Evolutionary conservation across 108 stramenopile genomes (phyloP), one percentile per base, ranked within the genome.

Genomic region (Nitzschia inconspicua): DNA sequence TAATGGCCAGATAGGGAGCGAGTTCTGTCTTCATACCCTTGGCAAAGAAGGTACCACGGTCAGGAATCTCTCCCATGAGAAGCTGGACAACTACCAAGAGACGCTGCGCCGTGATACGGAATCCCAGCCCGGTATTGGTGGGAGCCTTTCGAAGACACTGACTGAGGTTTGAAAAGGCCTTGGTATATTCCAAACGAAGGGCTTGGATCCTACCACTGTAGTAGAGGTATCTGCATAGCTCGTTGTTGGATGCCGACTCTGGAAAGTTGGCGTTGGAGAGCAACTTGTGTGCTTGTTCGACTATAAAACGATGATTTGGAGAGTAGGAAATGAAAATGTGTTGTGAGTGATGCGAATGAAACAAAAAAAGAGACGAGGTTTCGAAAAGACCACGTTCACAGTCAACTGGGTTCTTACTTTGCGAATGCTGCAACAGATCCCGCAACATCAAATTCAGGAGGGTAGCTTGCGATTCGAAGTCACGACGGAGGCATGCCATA

Each of bases 1-100:
- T 93, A 53, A 99, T 93, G 32, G 84, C 78, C 47, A 96, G 55
- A 70, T 99, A 99, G 13, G 97, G 96, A 26, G 29, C 61, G 60
- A 99, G 63, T 41, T 94, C 86, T 9, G 46, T 65, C 44, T 71
- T 58, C 86, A 96, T 89, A 7, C 84, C 91, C 14, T 85, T 78
- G 18, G 70, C 72, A 62, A 95, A 92, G 78, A 99, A 99, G 16
- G 86, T 73, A 57, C 73, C 61, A 11, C 96, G 78, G 36, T 96
- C 95, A 5, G 98, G 98, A 47, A 98, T 93, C 51, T 97, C 96
- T 23, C 98, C 98, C 88, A 97, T 95, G 57, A 99, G 89, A 24
- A 98, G 82, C 72, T 98, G 95, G 3, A 95, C 96, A 0, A 96
- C 78, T 24, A 95, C 69, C 40, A 86, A 66, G 16, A 94, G 83